Percentiles rank a stretch among this genome's conserved stretches.
Conservation (phyloP, 208 protist species). For the Trichomonas tenax region DNA sequence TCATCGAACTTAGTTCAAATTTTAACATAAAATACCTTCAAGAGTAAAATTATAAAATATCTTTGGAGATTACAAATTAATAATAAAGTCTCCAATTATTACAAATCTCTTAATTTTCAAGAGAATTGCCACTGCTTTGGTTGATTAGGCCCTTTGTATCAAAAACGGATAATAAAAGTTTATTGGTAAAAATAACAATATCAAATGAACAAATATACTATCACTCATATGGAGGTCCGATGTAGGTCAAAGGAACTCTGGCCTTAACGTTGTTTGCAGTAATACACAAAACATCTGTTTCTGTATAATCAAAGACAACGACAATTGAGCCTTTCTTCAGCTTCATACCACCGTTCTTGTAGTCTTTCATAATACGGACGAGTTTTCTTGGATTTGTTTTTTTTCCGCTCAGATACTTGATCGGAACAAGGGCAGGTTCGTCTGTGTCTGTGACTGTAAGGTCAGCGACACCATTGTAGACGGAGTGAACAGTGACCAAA, state of each 20-base stretch:
- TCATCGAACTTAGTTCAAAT: too few relatives aligned
- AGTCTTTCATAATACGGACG: background rate
- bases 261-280: background rate
- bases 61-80: too few relatives aligned
- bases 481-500: background rate
- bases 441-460: background rate
- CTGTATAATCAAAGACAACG: background rate
- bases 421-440: background rate
- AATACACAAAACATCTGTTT: background rate
- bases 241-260: background rate
- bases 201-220: background rate
- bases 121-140: too few relatives aligned
- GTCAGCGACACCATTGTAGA: background rate
- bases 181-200: too few relatives aligned
- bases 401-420: background rate
- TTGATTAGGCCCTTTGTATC: too few relatives aligned
- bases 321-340: background rate
- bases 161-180: too few relatives aligned
- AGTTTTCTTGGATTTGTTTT: background rate
- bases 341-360: background rate
- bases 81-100: too few relatives aligned
- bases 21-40: too few relatives aligned
- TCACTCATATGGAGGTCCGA: background rate
- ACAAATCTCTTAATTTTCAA: too few relatives aligned
- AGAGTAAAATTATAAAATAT: too few relatives aligned